phyloP scores from a whole-genome alignment of 2,329 filamentous ascomycete species.

The Fusarium ambrosium region DNA sequence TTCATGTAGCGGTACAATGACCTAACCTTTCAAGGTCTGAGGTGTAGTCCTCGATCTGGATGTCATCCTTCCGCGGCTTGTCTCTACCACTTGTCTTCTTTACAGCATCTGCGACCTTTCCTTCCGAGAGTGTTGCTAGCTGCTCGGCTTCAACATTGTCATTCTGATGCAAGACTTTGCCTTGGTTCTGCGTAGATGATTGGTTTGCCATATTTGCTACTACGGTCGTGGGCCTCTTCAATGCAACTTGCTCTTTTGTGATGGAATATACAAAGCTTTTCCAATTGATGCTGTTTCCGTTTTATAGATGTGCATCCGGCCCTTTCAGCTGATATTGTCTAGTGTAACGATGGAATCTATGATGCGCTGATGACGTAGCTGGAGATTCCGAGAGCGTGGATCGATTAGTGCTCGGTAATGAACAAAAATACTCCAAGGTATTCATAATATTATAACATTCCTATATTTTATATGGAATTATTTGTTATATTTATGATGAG shows the following conservation, averaged over 20 bases:
- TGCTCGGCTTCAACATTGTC: conserved; percentile 41
- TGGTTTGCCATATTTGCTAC: conserved; percentile 27
- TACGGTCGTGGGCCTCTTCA: neutral
- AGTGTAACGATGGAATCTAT: neutral
- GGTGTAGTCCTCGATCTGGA: conserved; percentile 36
- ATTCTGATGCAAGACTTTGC: conserved; percentile 17
- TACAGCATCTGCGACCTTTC: conserved; percentile 40
- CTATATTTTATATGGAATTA: no score
- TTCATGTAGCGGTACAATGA: no score
- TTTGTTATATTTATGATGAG: no score
- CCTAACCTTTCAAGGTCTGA: conserved; percentile 36
- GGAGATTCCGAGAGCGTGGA: neutral
- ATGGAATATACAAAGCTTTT: neutral
- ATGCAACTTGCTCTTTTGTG: neutral
- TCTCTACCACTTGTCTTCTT: conserved; percentile 32
- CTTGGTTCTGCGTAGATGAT: conserved; percentile 12
- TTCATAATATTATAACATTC: no score
- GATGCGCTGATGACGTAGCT: conserved; percentile 1
- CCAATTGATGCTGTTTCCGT: neutral
- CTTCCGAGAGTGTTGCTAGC: conserved; percentile 38
- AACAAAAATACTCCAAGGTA: no score
- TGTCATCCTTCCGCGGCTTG: conserved; percentile 32
- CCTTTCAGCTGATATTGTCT: neutral
- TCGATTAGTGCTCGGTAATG: neutral
- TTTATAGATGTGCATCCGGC: neutral